Evolutionary conservation across 176 grass and related monocot species (phyloP), one percentile per base, ranked within the genome.

Genomic region (Microstegium vimineum): DNA sequence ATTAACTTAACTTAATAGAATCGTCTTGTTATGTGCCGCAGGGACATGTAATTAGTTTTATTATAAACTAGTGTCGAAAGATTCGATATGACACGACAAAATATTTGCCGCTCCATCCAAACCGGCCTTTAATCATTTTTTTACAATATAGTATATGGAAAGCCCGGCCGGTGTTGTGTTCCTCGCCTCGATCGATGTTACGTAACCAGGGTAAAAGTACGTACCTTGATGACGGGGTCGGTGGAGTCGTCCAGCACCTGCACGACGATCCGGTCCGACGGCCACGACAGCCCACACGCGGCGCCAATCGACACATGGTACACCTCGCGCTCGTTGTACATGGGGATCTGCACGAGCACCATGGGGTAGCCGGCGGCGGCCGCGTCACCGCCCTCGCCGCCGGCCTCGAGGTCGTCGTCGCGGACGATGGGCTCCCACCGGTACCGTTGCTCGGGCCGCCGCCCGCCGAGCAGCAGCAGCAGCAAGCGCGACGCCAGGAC

Each of bases 241-340:
- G 93, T 94, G 62, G 93, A 94, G 81, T 94, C 93, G 76, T 94
- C 93, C 20, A 94, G 90, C 71, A 94, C 93, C 90, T 94, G 93
- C 66, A 94, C 84, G 76, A 94, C 72, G 78, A 94, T 72, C 23
- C 90, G 90, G 62, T 92, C 90, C 40, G 90, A 86, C 81, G 93
- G 90, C 90, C 90, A 92, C 4, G 81, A 68, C 62, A 94, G 74
- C 75, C 66, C 88, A 67, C 93, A 92, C 59, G 83, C 92, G 49
- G 92, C 92, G 54, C 90, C 87, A 49, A 94, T 92, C 41, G 93
- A 92, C 20, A 92, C 66, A 20, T 86, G 70, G 81, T 94, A 94
- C 68, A 94, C 92, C 92, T 94, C 94, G 59, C 86, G 91, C 68
- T 97, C 94, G 68, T 97, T 97, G 80, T 88, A 94, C 94, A 97